Base-by-base conservation (phyloP, 305 asterid species). In the Petunia hybrid region DNA sequence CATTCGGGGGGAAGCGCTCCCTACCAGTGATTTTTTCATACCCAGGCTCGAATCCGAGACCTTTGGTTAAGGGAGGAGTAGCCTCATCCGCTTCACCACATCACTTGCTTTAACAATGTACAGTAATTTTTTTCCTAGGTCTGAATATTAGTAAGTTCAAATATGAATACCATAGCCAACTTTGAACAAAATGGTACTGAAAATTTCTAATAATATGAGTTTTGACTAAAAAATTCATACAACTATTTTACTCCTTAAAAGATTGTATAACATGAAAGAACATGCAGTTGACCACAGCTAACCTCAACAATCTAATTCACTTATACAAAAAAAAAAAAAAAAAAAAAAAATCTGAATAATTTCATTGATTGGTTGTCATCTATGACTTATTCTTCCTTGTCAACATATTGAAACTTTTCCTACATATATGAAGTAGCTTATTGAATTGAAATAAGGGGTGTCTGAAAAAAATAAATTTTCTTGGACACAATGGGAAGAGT, bases 401-500 rank as follows among this genome's bases (percentile, higher is more conserved):
- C 22, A 56, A 56, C 63, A 51, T 73, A 3, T 35, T 13, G 4
- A 46, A 48, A 2, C 63, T 2, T 51, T 51, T 35, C 62, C 62
- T 36, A 3, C 42, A 70, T 53, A 51, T 73, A 73, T 73, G 60
- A 73, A 35, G 13, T 7, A 73, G 9, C 46, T 51, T 0, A 73
- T 73, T 51, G 8, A 51, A 73, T 35, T 35, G 2, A 1, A 10
- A 42, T 70, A 35, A 10, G 77, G 59, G 8, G 0, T 69, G 43
- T 8, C 13, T 35, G 35, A 4, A 3, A 48, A n/a, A 1, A 22
- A 22, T 22, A 22, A 22, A 22, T 22, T 22, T 0, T 12, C 12
- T 73, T 48, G 78, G 76, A 51, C 35, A 76, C 16, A 13, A 85
- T 83, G 86, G 84, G 83, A 5, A 83, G 80, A 70, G 77, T 83